Conservation (phyloP, 2,329 filamentous ascomycete genomes). For the Chrysoporthe austroafricana region DNA sequence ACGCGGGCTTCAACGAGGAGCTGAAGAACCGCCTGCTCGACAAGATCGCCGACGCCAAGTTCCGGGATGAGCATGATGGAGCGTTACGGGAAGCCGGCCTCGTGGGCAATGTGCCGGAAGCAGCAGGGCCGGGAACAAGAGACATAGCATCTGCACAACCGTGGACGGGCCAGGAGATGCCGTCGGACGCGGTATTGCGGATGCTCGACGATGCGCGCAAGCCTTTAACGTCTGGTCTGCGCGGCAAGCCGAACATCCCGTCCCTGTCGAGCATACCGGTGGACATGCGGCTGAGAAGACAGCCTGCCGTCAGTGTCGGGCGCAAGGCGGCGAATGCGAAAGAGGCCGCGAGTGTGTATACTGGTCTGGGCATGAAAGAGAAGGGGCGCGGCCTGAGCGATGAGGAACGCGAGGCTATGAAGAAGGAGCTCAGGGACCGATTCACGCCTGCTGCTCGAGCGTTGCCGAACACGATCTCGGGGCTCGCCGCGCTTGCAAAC, state of each 20-base stretch:
- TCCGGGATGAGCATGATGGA: conserved; percentile 53
- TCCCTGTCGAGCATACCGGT: conserved; percentile 46
- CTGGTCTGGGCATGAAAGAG: conserved; percentile 50
- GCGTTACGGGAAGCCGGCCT: conserved; percentile 52
- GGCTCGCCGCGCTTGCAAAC: conserved; percentile 82
- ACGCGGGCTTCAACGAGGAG: conserved; percentile 67
- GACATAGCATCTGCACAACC: conserved; percentile 68
- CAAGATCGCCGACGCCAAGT: conserved; percentile 59
- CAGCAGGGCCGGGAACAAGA: conserved; percentile 70
- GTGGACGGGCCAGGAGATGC: conserved; percentile 79
- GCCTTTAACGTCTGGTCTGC: conserved; percentile 58
- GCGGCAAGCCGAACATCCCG: conserved; percentile 50
- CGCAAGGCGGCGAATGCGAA: conserved; percentile 57
- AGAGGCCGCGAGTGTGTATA: conserved; percentile 60
- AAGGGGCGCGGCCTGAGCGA: conserved; percentile 64
- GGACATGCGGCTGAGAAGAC: conserved; percentile 54
- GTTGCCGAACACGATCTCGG: conserved; percentile 77
- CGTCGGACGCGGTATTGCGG: conserved; percentile 76
- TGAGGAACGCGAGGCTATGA: conserved; percentile 72
- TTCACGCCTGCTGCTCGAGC: conserved; percentile 74
- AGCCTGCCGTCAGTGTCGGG: conserved; percentile 45
- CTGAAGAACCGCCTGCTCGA: conserved; percentile 61
- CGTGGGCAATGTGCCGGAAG: conserved; percentile 45
- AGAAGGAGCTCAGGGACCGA: conserved; percentile 76
- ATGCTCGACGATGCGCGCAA: conserved; percentile 85